Evolutionary conservation across 495 filamentous ascomycete species (phyloP).

Genomic region (Beverwykella pulmonaria): DNA sequence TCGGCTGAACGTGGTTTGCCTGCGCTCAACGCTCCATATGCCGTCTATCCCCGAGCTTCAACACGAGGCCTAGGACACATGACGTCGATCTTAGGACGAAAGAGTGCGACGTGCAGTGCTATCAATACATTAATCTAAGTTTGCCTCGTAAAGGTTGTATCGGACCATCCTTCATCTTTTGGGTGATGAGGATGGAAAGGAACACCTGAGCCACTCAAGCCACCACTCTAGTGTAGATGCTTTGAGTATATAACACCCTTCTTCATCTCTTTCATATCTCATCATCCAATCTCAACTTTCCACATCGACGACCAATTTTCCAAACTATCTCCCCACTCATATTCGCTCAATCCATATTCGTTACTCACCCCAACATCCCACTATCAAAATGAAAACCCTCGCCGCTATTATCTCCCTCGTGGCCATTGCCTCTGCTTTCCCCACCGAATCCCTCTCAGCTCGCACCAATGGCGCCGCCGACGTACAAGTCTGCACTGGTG

Average conservation of each 20-base stretch:
- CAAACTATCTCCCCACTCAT: not conserved
- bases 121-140: not conserved
- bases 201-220: not conserved
- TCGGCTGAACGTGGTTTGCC: not conserved
- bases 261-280: not conserved
- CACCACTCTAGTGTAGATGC: not conserved
- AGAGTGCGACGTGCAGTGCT: not conserved
- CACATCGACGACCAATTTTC: not conserved
- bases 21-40: not conserved
- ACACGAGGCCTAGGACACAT: not conserved
- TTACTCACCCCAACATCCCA: too few relatives aligned
- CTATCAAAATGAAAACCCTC: constrained; percentile 33
- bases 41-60: not conserved
- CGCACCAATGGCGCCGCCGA: constrained; percentile 4
- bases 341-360: not conserved
- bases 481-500: constrained; percentile 21
- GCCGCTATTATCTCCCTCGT: constrained; percentile 15
- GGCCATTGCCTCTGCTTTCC: constrained; percentile 16
- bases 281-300: not conserved
- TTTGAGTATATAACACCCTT: not conserved
- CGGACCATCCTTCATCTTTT: not conserved
- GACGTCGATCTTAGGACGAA: not conserved
- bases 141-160: not conserved
- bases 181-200: not conserved
- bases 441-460: constrained; percentile 6